A percentile compares a stretch with the other conserved stretches of the same genome.
Evolutionary conservation across 2,329 filamentous ascomycete genomes (phyloP).

Genomic region (Ascomycota sp.): DNA sequence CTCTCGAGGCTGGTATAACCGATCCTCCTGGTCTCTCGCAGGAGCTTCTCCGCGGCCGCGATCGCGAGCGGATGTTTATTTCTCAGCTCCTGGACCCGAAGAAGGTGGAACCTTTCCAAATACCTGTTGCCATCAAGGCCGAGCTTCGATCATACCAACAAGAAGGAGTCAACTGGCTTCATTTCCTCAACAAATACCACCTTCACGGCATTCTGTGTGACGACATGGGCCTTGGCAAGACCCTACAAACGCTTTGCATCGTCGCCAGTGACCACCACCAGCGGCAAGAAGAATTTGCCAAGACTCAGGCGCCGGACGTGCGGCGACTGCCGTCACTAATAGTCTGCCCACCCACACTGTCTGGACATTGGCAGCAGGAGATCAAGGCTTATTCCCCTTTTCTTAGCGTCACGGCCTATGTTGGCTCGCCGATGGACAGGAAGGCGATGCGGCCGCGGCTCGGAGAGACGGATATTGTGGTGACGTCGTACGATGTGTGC

Average conservation of each 20-base stretch:
- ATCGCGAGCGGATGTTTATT: slow-evolving; percentile 91
- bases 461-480: slow-evolving; percentile 68
- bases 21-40: slow-evolving; percentile 86
- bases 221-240: slow-evolving; percentile 98
- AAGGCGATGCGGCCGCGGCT: slow-evolving; percentile 49
- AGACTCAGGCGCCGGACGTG: slow-evolving; percentile 58
- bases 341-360: slow-evolving; percentile 86
- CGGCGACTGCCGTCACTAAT: slow-evolving; percentile 77
- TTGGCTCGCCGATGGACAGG: slow-evolving; percentile 70
- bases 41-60: slow-evolving; percentile 71
- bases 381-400: slow-evolving; percentile 92
- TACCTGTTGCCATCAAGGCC: slow-evolving; percentile 92
- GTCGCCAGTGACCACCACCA: slow-evolving; percentile 94
- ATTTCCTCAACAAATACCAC: slow-evolving; percentile 95
- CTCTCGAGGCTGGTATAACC: slow-evolving; percentile 88
- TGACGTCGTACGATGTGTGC: slow-evolving; percentile 96
- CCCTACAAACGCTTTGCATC: slow-evolving; percentile 90
- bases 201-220: slow-evolving; percentile 96
- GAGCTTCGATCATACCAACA: slow-evolving; percentile 94
- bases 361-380: slow-evolving; percentile 97
- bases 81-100: slow-evolving; percentile 89
- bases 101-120: slow-evolving; percentile 84
- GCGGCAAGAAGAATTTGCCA: slow-evolving; percentile 73
- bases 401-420: slow-evolving; percentile 72
- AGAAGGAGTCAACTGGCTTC: slow-evolving; percentile 95